Evolutionary conservation across 1,284 basidiomycete genomes (phyloP).

Genomic region (Rugosomyces carneus): DNA sequence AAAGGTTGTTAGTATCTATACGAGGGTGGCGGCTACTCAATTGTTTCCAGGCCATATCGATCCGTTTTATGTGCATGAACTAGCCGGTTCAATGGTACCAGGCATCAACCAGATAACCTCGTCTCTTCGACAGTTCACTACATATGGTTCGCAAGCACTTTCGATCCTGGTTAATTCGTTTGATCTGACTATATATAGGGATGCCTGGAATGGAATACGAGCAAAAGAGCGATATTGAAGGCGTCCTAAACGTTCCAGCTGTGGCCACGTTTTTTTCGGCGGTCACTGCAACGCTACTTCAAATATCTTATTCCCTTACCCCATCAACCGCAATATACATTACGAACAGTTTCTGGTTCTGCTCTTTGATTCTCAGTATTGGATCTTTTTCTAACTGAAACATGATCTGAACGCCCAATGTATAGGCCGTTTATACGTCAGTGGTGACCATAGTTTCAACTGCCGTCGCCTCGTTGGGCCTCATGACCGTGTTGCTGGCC

Average conservation of each 20-base stretch:
- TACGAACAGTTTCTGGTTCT: constrained; percentile 59
- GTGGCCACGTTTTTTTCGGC: constrained; percentile 41
- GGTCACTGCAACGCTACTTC: constrained; percentile 40
- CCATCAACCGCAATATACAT: constrained; percentile 11
- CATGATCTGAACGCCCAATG: neutral
- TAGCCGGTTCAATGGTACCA: constrained; percentile 9
- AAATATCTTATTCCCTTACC: constrained; percentile 35
- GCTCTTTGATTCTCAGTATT: constrained; percentile 55
- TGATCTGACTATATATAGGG: constrained; percentile 27
- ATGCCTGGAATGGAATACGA: constrained; percentile 57
- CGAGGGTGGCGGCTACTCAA: neutral
- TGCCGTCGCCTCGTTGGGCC: neutral
- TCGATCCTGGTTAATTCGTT: neutral
- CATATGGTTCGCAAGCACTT: constrained; percentile 8
- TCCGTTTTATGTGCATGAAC: constrained; percentile 11
- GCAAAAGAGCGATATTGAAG: constrained; percentile 48
- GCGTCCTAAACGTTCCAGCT: constrained; percentile 49
- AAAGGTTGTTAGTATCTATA: constrained; percentile 1
- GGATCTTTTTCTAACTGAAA: too few species aligned
- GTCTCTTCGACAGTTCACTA: constrained; percentile 12
- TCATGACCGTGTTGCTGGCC: neutral
- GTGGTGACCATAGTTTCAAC: neutral
- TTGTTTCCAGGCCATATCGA: neutral
- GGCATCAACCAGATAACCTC: constrained; percentile 7
- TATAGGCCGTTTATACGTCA: neutral